Evolutionary conservation across 768 basidiomycete species (phyloP).

Genomic region (Naematelia aurantialba): DNA sequence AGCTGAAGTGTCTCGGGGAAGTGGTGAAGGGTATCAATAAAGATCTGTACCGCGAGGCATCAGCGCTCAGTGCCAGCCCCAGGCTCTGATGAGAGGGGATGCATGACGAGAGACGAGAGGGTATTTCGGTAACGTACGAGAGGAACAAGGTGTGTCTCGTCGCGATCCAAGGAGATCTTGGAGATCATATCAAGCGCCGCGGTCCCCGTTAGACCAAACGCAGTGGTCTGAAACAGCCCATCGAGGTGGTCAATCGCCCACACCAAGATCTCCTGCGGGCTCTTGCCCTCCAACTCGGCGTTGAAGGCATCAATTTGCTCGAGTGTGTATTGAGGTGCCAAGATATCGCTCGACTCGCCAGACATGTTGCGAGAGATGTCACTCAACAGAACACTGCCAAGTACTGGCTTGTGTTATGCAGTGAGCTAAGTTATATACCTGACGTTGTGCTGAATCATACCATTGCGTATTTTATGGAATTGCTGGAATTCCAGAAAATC

Average conservation of each 20-base stretch:
- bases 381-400: not conserved
- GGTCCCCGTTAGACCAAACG: slow-evolving; percentile 91
- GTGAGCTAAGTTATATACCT: not conserved
- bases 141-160: slow-evolving; percentile 56
- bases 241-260: slow-evolving; percentile 83
- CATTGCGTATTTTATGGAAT: slow-evolving; percentile 2
- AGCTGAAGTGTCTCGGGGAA: slow-evolving; percentile 89
- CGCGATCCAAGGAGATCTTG: slow-evolving; percentile 59
- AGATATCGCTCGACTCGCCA: slow-evolving; percentile 14
- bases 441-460: not conserved
- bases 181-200: slow-evolving; percentile 93
- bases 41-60: slow-evolving; percentile 56
- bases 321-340: slow-evolving; percentile 44
- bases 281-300: slow-evolving; percentile 63
- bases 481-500: slow-evolving; percentile 5
- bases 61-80: not conserved
- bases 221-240: slow-evolving; percentile 84
- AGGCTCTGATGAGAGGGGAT: not conserved
- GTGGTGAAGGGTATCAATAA: slow-evolving; percentile 94
- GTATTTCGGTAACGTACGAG: slow-evolving; percentile 51
- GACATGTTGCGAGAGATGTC: slow-evolving; percentile 5
- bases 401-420: too few species aligned
- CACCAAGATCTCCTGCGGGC: slow-evolving; percentile 75
- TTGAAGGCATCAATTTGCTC: slow-evolving; percentile 67
- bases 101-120: not conserved